These are phyloP conservation scores for Magnaporthiopsis incrustans DNA, from an alignment of 2,329 filamentous ascomycete species.

Conservation along the genomic window DNA sequence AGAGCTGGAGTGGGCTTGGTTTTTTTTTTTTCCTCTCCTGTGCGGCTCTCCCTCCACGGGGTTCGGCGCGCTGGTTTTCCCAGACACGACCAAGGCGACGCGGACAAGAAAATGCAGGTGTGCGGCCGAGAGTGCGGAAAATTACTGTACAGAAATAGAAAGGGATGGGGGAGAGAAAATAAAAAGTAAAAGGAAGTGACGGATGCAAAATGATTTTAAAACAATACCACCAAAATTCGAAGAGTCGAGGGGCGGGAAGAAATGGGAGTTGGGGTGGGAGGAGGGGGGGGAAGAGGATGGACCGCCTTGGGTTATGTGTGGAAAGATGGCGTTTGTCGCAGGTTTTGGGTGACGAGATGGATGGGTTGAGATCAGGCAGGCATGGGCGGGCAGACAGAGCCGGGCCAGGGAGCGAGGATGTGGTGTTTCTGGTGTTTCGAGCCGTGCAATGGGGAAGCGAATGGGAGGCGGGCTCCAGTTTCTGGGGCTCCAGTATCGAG, in stretches of 20 bases:
- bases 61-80: not conserved
- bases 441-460: too few relatives aligned
- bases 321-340: slow-evolving; percentile 7
- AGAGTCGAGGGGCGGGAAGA: slow-evolving; percentile 5
- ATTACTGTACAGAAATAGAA: too few relatives aligned
- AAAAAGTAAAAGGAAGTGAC: too few relatives aligned
- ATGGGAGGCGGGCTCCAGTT: too few relatives aligned
- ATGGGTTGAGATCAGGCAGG: slow-evolving; percentile 6
- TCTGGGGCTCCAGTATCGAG: too few relatives aligned
- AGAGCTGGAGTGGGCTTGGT: too few relatives aligned
- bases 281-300: slow-evolving; percentile 3
- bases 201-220: slow-evolving; percentile 5
- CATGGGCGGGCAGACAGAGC: not conserved
- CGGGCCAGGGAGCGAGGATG: slow-evolving; percentile 1
- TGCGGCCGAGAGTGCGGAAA: slow-evolving; percentile 2
- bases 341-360: slow-evolving; percentile 3
- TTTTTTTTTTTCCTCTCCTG: not conserved
- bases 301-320: slow-evolving; percentile 5
- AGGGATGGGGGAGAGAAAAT: too few relatives aligned
- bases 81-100: not conserved
- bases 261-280: not conserved
- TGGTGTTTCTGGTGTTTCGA: too few relatives aligned
- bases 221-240: not conserved
- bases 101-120: slow-evolving; percentile 4
- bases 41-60: not conserved